Evolutionary conservation across 495 filamentous ascomycete species (phyloP), one percentile per base, ranked within the genome.

Genomic region (Symbiotaphrina buchneri): DNA sequence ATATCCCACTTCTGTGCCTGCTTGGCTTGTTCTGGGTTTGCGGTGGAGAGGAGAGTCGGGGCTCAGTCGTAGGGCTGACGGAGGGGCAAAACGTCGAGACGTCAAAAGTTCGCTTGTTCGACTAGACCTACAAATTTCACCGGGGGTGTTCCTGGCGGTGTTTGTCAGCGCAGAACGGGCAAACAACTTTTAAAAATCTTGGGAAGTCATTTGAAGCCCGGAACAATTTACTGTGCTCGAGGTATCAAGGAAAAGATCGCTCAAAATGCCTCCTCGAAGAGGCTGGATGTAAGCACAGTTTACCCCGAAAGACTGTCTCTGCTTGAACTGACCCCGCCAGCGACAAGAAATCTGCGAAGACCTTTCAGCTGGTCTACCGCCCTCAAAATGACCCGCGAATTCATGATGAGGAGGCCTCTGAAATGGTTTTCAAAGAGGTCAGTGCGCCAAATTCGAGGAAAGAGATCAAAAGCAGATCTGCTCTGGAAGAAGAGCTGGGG

Each of bases 301-400:
- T n/a, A n/a, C n/a, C n/a, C 16, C 7, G 27, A 30, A 16, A 30
- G 28, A 24, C 34, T 16, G 26, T 17, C 10, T 10, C 28, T 21
- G 13, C 20, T 32, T 35, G 14, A 44, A 33, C 32, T 30, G 18
- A 37, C 28, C 23, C 35, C 35, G 19, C 10, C 41, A 94, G 84
- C 44, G 74, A 97, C 58, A 95, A 94, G 63, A 90, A 90, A 52
- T 79, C 63, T 22, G 83, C 90, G 40, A 76, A 70, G 39, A 85
- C 76, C 50, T 99, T 85, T 59, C 70, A 72, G 38, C 74, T 99
- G 46, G 84, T 94, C 41, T 74, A 94, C 56, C 83, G 90, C 40
- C 75, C 85, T 4, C 90, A 95, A 63, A 74, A 91, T 65, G 90
- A 99, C 51, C 90, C 90, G 20, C 62, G 79, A 38, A 92, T 95